Conservation (phyloP, 371 early-diverging fungal species). For the Mucor mucedo region DNA sequence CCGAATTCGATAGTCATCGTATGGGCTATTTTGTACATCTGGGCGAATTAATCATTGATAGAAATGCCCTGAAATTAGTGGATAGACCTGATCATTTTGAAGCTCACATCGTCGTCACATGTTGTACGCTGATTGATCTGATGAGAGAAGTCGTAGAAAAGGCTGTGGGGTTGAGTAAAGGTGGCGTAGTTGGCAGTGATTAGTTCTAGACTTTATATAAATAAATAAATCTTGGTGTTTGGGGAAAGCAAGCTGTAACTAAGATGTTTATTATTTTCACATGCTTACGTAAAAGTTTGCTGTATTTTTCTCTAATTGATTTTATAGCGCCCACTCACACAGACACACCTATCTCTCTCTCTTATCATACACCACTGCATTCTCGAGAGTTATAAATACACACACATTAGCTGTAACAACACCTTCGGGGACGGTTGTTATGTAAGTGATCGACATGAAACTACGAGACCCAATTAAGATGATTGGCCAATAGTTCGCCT, state of each 20-base stretch:
- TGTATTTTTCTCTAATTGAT: too few species aligned
- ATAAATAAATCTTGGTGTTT: not conserved
- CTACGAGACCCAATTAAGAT: too few species aligned
- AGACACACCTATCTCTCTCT: too few species aligned
- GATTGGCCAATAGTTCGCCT: too few species aligned
- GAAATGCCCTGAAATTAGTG: constrained; percentile 29
- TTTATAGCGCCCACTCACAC: too few species aligned
- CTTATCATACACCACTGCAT: too few species aligned
- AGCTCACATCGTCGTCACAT: constrained; percentile 46
- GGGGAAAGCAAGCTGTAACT: not conserved
- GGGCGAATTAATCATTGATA: constrained; percentile 45
- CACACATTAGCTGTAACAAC: too few species aligned
- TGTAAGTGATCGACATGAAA: too few species aligned
- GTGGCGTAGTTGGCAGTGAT: constrained; percentile 51
- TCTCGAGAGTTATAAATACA: too few species aligned
- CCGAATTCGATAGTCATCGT: constrained; percentile 53
- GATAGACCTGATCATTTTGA: constrained; percentile 38
- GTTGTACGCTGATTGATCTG: constrained; percentile 54
- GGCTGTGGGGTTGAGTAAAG: constrained; percentile 49
- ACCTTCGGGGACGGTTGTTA: too few species aligned
- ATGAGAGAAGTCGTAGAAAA: constrained; percentile 59
- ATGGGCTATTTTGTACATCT: constrained; percentile 53
- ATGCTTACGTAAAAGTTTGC: too few species aligned
- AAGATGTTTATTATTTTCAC: not conserved
- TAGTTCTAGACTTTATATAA: constrained; percentile 3